phyloP scores from a whole-genome alignment of 2,329 filamentous ascomycete species.

The Fusarium sp. region DNA sequence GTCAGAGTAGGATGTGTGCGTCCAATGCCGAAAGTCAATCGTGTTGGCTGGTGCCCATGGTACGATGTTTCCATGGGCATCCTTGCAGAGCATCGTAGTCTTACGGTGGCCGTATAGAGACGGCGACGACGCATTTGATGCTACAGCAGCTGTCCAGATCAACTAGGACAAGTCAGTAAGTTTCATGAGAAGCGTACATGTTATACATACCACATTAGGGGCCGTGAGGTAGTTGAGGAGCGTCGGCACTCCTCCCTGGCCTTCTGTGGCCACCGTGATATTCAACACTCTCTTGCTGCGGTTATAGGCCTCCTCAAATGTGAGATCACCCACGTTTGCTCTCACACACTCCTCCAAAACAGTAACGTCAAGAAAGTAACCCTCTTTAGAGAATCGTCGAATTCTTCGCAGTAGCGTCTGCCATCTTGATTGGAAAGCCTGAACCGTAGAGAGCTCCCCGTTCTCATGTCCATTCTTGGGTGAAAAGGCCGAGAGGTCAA shows the following conservation, averaged over 20 bases:
- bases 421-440: constrained; percentile 58
- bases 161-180: constrained; percentile 60
- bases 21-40: constrained; percentile 74
- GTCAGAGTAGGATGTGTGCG: constrained; percentile 71
- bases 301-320: constrained; percentile 91
- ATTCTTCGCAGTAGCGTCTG: constrained; percentile 74
- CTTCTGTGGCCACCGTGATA: constrained; percentile 85
- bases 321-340: constrained; percentile 87
- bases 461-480: constrained; percentile 49
- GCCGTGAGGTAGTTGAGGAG: constrained; percentile 93
- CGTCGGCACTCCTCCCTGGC: constrained; percentile 80
- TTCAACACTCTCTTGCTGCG: constrained; percentile 88
- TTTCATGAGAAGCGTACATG: background rate
- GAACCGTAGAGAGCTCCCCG: constrained; percentile 49
- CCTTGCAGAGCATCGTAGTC: constrained; percentile 78
- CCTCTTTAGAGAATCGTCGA: constrained; percentile 76
- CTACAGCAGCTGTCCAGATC: constrained; percentile 82
- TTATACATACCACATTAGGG: constrained; percentile 81
- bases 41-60: constrained; percentile 77
- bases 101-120: constrained; percentile 73
- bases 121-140: constrained; percentile 75
- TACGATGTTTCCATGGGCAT: constrained; percentile 75
- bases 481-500: constrained; percentile 84
- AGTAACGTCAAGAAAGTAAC: constrained; percentile 84
- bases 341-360: constrained; percentile 86